Evolutionary conservation across 495 filamentous ascomycete species (phyloP).

Genomic region (Bacidia rubella): DNA sequence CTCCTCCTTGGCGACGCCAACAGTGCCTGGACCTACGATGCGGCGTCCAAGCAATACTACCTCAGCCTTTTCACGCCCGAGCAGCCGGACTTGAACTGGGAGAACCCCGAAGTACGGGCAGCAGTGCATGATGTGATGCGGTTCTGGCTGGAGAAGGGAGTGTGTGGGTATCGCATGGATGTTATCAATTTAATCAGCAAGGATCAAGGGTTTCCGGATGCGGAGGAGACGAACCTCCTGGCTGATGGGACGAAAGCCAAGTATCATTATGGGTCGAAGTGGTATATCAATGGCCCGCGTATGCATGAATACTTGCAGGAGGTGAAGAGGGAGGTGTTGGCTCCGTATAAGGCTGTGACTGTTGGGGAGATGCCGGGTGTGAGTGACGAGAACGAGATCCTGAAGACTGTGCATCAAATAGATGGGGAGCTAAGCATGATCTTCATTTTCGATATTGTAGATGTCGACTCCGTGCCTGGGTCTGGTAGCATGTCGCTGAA

Average conservation of each 20-base stretch:
- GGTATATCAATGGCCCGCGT: slow-evolving; percentile 44
- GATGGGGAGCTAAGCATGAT: slow-evolving; percentile 46
- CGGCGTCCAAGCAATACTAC: slow-evolving; percentile 47
- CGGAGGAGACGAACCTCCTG: slow-evolving; percentile 21
- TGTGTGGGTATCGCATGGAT: slow-evolving; percentile 53
- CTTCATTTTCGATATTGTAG: slow-evolving; percentile 47
- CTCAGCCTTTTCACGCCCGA: slow-evolving; percentile 46
- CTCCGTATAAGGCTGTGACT: slow-evolving; percentile 43
- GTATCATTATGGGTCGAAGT: slow-evolving; percentile 35
- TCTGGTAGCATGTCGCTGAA: slow-evolving; percentile 24
- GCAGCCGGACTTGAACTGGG: slow-evolving; percentile 63
- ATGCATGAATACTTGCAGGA: slow-evolving; percentile 50
- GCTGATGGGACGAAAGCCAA: slow-evolving; percentile 32
- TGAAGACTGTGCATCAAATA: slow-evolving; percentile 32
- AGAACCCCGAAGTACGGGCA: slow-evolving; percentile 38
- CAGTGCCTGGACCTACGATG: slow-evolving; percentile 50
- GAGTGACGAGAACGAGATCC: slow-evolving; percentile 34
- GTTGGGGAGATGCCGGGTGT: slow-evolving; percentile 55
- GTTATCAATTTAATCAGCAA: slow-evolving; percentile 51
- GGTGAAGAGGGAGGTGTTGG: slow-evolving; percentile 42
- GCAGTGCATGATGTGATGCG: slow-evolving; percentile 49
- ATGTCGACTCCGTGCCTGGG: slow-evolving; percentile 31
- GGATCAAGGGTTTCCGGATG: slow-evolving; percentile 28
- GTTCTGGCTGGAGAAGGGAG: slow-evolving; percentile 51
- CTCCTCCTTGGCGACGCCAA: slow-evolving; percentile 36